Conservation (phyloP, 768 basidiomycete species). For the Russula dissimulans region DNA sequence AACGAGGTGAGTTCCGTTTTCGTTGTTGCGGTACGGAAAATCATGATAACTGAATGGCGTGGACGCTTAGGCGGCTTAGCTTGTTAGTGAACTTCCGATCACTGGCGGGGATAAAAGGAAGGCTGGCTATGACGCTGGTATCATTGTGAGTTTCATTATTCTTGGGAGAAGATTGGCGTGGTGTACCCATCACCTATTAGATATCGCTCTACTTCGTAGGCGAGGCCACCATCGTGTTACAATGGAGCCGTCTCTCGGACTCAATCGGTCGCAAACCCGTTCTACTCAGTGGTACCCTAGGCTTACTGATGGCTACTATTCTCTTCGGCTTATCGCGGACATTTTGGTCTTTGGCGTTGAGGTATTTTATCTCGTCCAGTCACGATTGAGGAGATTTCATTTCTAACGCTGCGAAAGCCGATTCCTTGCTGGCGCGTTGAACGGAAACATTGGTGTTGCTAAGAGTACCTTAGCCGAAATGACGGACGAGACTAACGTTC, state of each 20-base stretch:
- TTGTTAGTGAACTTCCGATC: background rate
- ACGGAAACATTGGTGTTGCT: background rate
- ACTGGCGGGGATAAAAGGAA: background rate
- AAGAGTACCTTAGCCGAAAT: conserved; percentile 45
- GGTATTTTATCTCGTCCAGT: conserved; percentile 15
- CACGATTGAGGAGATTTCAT: background rate
- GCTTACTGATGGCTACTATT: conserved; percentile 27
- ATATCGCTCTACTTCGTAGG: conserved; percentile 41
- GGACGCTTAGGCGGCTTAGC: background rate
- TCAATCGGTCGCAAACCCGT: conserved; percentile 41
- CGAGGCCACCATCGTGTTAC: conserved; percentile 36
- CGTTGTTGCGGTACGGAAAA: background rate
- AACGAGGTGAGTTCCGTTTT: background rate
- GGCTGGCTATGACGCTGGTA: background rate
- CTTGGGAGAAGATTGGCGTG: background rate
- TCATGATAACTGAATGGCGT: background rate
- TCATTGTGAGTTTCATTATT: background rate
- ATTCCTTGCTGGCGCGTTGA: conserved; percentile 1
- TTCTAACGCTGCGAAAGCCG: background rate
- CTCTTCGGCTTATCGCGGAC: conserved; percentile 31
- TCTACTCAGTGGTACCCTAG: conserved; percentile 31
- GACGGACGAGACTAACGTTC: conserved; percentile 50
- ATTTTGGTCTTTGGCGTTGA: conserved; percentile 24
- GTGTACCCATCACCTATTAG: conserved; percentile 22
- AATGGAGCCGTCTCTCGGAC: conserved; percentile 41